Conservation (phyloP, 352 stramenopile species). For the Globisporangium acanthophoron region DNA sequence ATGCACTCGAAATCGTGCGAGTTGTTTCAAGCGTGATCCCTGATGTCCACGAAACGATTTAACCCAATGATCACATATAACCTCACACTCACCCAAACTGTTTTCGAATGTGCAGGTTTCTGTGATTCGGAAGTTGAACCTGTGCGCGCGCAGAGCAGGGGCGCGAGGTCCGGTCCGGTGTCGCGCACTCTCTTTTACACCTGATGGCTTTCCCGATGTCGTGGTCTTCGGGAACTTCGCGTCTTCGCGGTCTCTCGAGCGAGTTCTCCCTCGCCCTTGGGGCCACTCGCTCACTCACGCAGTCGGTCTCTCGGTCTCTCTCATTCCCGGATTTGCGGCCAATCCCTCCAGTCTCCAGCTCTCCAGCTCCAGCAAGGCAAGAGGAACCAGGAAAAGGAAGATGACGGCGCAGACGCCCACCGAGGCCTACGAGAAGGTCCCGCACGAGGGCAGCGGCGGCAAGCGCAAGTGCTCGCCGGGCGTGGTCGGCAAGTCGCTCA, state of each 20-base stretch:
- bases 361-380: not conserved
- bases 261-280: not conserved
- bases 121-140: not conserved
- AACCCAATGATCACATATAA: too few species aligned
- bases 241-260: not conserved
- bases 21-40: too few species aligned
- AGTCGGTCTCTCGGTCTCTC: not conserved
- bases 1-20: too few species aligned
- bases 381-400: not conserved
- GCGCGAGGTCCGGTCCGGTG: too few species aligned
- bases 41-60: too few species aligned
- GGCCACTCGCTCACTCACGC: not conserved
- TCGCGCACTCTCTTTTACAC: not conserved
- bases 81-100: too few species aligned
- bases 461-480: constrained; percentile 23
- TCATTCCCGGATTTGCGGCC: constrained; percentile 2
- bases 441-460: not conserved
- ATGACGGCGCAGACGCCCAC: constrained; percentile 8
- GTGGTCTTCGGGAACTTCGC: not conserved
- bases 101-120: too few species aligned
- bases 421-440: constrained; percentile 15
- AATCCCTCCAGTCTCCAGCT: not conserved
- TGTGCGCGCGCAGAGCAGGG: too few species aligned
- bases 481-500: constrained; percentile 25
- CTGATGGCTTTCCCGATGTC: not conserved